A percentile compares a stretch with the other conserved stretches of the same genome.
Evolutionary conservation across 2,329 filamentous ascomycete species (phyloP).

Genomic region (Westerdykella ornata): DNA sequence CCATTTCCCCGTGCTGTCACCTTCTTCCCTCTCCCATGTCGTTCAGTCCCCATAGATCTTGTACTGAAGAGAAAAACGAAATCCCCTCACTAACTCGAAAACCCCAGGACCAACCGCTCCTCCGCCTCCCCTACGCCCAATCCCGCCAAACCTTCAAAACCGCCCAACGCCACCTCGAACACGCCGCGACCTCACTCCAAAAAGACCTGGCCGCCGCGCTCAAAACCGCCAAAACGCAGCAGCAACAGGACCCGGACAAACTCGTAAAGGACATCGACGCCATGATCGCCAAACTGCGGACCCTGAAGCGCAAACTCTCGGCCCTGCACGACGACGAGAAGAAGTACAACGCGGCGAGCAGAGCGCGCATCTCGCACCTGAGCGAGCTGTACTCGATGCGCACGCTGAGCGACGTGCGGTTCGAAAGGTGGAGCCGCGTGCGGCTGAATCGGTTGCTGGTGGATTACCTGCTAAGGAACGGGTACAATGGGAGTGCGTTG

Average conservation of each 20-base stretch:
- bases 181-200: conserved; percentile 58
- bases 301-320: conserved; percentile 79
- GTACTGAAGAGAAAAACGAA: conserved; percentile 4
- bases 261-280: conserved; percentile 74
- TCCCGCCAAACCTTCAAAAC: conserved; percentile 90
- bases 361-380: conserved; percentile 72
- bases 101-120: conserved; percentile 78
- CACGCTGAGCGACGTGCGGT: conserved; percentile 82
- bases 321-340: conserved; percentile 72
- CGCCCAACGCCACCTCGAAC: conserved; percentile 69
- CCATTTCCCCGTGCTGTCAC: neutral
- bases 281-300: conserved; percentile 79
- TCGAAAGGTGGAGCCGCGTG: conserved; percentile 80
- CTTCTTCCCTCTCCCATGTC: neutral
- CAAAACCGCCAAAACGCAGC: conserved; percentile 57
- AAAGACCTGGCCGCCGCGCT: conserved; percentile 49
- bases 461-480: conserved; percentile 84
- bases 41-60: conserved; percentile 7
- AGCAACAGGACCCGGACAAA: conserved; percentile 11
- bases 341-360: conserved; percentile 65
- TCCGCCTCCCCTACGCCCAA: conserved; percentile 87
- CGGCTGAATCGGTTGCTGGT: conserved; percentile 78
- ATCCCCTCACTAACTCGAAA: neutral
- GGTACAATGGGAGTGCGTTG: conserved; percentile 70
- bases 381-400: conserved; percentile 73